A percentile compares a stretch with the other conserved stretches of the same genome.
Evolutionary conservation across 345 rosid species (phyloP).

Genomic region (Aquilaria yunnanensis): DNA sequence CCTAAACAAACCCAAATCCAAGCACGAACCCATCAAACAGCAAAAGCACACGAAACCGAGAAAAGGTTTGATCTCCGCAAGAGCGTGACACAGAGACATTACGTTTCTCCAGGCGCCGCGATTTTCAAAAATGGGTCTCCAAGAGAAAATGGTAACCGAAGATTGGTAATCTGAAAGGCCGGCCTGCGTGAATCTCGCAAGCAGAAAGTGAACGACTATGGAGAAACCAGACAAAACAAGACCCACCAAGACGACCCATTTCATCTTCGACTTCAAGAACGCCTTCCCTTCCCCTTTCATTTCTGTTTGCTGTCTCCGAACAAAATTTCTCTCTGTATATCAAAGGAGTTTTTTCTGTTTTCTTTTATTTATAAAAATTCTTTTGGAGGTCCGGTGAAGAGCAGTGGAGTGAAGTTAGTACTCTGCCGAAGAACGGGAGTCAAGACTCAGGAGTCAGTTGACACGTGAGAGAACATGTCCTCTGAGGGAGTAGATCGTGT

Average conservation of each 20-base stretch:
- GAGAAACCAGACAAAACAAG: slow-evolving; percentile 69
- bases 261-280: slow-evolving; percentile 68
- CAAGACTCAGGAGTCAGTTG: slow-evolving; percentile 8
- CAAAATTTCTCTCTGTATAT: slow-evolving; percentile 1
- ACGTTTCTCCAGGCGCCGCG: slow-evolving; percentile 45
- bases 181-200: slow-evolving; percentile 71
- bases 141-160: slow-evolving; percentile 85
- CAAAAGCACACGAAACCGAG: slow-evolving; percentile 6
- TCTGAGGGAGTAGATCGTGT: not conserved
- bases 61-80: slow-evolving; percentile 12
- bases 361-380: not conserved
- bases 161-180: slow-evolving; percentile 76
- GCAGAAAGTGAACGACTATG: slow-evolving; percentile 69
- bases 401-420: not conserved
- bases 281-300: slow-evolving; percentile 86
- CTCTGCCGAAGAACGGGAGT: slow-evolving; percentile 3
- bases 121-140: slow-evolving; percentile 88
- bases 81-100: slow-evolving; percentile 2
- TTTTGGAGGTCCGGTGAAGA: no score
- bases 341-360: not conserved
- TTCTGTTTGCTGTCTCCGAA: not conserved
- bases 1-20: not conserved
- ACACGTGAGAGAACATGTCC: slow-evolving; percentile 11
- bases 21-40: slow-evolving; percentile 2
- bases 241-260: slow-evolving; percentile 84